phyloP scores from a whole-genome alignment of 2,329 filamentous ascomycete genomes.

The Alternaria arborescens region DNA sequence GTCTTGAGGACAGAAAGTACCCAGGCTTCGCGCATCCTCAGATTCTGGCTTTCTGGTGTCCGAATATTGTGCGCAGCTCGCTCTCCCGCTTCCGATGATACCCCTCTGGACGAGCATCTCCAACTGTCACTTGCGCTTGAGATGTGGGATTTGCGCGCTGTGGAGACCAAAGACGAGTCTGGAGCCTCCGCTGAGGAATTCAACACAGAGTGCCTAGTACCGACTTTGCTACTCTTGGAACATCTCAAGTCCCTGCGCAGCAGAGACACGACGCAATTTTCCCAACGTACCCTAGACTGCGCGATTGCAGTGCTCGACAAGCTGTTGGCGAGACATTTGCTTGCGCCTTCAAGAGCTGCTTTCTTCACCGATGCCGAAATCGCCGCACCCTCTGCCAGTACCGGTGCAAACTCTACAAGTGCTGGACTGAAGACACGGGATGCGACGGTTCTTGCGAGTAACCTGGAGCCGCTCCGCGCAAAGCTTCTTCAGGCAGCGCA shows the following conservation, averaged over 20 bases:
- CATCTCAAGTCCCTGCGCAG: conserved; percentile 19
- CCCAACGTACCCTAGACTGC: conserved; percentile 10
- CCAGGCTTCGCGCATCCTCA: conserved; percentile 48
- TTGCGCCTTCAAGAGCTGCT: conserved; percentile 50
- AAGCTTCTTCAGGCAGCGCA: conserved; percentile 45
- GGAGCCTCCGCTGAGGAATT: conserved; percentile 48
- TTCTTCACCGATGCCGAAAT: conserved; percentile 43
- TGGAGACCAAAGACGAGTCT: conserved; percentile 37
- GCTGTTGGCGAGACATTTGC: conserved; percentile 54
- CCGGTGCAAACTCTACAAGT: conserved; percentile 9
- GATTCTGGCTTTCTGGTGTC: conserved; percentile 45
- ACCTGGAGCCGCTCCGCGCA: conserved; percentile 38
- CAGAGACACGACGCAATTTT: neutral
- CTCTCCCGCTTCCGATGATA: neutral
- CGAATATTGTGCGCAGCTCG: conserved; percentile 20
- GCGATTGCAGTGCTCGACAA: conserved; percentile 41
- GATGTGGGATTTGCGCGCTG: conserved; percentile 47
- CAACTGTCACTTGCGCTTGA: conserved; percentile 37
- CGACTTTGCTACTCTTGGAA: conserved; percentile 39
- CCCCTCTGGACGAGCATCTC: conserved; percentile 18
- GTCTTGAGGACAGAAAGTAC: conserved; percentile 45
- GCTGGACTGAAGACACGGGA: conserved; percentile 10
- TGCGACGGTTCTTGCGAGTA: conserved; percentile 28
- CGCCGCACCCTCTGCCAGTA: conserved; percentile 8
- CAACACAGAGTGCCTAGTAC: conserved; percentile 49